phyloP scores from a whole-genome alignment of 2,329 filamentous ascomycete species.

The Aspergillus sclerotialis region DNA sequence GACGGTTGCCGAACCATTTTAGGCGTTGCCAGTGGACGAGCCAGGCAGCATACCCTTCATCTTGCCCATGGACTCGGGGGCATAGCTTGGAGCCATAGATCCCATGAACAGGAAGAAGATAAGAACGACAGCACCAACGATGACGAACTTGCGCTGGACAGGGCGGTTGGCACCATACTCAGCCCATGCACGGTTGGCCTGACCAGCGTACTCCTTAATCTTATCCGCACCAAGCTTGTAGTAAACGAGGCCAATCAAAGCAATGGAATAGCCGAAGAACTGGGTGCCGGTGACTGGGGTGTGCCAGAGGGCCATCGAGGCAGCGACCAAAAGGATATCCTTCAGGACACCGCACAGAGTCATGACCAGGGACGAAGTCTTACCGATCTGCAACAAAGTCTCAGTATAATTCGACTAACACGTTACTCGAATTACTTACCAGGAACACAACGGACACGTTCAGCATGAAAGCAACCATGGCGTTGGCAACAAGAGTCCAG shows the following conservation, averaged over 20 bases:
- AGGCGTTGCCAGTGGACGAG: slow-evolving; percentile 25
- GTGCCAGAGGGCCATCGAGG: slow-evolving; percentile 71
- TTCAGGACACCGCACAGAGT: slow-evolving; percentile 82
- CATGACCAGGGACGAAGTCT: slow-evolving; percentile 78
- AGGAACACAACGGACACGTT: slow-evolving; percentile 83
- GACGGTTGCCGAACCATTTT: too few relatives aligned
- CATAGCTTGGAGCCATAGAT: slow-evolving; percentile 49
- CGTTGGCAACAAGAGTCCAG: slow-evolving; percentile 63
- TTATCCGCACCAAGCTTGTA: slow-evolving; percentile 70
- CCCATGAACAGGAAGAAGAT: slow-evolving; percentile 66
- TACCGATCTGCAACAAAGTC: slow-evolving; percentile 59
- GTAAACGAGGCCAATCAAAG: slow-evolving; percentile 58
- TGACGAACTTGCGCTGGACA: slow-evolving; percentile 66
- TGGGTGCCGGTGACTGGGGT: slow-evolving; percentile 65
- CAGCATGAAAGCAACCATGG: slow-evolving; percentile 69
- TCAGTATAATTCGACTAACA: background rate
- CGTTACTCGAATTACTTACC: slow-evolving; percentile 46
- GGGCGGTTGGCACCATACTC: slow-evolving; percentile 77
- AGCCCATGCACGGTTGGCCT: slow-evolving; percentile 71
- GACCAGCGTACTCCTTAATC: slow-evolving; percentile 69
- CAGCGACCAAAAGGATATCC: slow-evolving; percentile 72
- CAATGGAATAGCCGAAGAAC: slow-evolving; percentile 70
- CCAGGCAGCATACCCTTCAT: slow-evolving; percentile 32
- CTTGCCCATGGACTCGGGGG: slow-evolving; percentile 25
- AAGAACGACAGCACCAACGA: slow-evolving; percentile 58